Evolutionary conservation across 2,329 filamentous ascomycete species (phyloP).

Genomic region (Colletotrichum melonis): DNA sequence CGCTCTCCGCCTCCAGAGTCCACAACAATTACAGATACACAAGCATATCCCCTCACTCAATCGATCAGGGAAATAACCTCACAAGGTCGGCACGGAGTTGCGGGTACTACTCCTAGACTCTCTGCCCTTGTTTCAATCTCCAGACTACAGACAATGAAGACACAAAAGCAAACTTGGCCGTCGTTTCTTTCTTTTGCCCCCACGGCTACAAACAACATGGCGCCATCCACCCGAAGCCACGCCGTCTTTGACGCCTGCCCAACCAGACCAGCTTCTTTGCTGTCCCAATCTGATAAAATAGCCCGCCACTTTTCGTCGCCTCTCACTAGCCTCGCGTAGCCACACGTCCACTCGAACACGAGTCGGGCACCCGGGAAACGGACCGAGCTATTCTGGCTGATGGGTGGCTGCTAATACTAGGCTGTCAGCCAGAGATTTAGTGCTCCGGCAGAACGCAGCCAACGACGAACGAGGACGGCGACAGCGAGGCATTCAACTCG

Average conservation of each 20-base stretch:
- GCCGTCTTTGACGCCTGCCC: slow-evolving; percentile 19
- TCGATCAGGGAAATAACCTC: neutral
- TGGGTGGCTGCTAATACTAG: neutral
- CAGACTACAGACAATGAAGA: slow-evolving; percentile 5
- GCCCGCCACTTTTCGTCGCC: slow-evolving; percentile 18
- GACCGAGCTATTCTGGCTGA: slow-evolving; percentile 28
- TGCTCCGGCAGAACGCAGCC: slow-evolving; percentile 6
- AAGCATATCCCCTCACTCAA: neutral
- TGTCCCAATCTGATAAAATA: slow-evolving; percentile 16
- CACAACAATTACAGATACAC: neutral
- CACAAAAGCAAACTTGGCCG: neutral
- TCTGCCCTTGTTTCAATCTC: neutral
- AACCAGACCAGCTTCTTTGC: slow-evolving; percentile 4
- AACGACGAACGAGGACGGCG: neutral
- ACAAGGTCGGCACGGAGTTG: neutral
- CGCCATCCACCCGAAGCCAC: slow-evolving; percentile 28
- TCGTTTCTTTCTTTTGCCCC: slow-evolving; percentile 11
- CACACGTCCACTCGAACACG: neutral
- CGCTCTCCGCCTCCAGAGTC: neutral
- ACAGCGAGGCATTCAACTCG: slow-evolving; percentile 3
- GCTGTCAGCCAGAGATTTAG: slow-evolving; percentile 16
- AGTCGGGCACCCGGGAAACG: slow-evolving; percentile 17
- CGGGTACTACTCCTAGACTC: neutral
- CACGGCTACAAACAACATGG: slow-evolving; percentile 9
- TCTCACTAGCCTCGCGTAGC: slow-evolving; percentile 10